Percentiles rank a stretch among this genome's conserved stretches.
Conservation (phyloP, 2,329 filamentous ascomycete species). For the Cercospora beticola region DNA sequence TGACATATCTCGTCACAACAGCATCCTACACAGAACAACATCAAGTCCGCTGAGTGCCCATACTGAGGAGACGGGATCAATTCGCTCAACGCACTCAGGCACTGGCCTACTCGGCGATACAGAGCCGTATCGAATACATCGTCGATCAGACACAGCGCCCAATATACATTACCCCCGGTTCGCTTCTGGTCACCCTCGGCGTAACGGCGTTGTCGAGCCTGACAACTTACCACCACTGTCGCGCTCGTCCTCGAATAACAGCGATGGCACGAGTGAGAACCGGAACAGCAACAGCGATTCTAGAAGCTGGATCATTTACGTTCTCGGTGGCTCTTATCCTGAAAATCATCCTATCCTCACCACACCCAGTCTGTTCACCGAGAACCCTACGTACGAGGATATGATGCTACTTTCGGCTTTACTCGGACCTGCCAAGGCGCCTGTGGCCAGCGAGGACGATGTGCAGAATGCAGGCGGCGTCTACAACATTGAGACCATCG, state of each 20-base stretch:
- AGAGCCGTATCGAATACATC: constrained; percentile 32
- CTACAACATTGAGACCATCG: constrained; percentile 50
- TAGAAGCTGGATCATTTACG: constrained; percentile 70
- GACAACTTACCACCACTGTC: constrained; percentile 54
- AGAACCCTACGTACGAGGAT: constrained; percentile 70
- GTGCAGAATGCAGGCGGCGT: constrained; percentile 62
- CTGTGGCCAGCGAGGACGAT: constrained; percentile 65
- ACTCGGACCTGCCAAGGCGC: constrained; percentile 66
- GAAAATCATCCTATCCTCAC: constrained; percentile 70
- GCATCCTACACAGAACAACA: constrained; percentile 32
- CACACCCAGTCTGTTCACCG: constrained; percentile 68
- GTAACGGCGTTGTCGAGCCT: constrained; percentile 62
- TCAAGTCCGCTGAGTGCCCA: constrained; percentile 36
- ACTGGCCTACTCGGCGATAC: constrained; percentile 35
- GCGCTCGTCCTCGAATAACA: constrained; percentile 32
- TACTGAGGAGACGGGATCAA: constrained; percentile 37
- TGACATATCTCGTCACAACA: constrained; percentile 35
- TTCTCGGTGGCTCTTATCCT: constrained; percentile 67
- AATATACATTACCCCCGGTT: constrained; percentile 52
- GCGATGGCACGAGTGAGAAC: constrained; percentile 34
- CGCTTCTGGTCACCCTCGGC: constrained; percentile 60
- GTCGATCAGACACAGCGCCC: constrained; percentile 39
- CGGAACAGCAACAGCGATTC: constrained; percentile 45
- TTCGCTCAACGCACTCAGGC: constrained; percentile 36
- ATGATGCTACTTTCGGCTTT: constrained; percentile 69